Base-by-base conservation (phyloP, 129 eudicot species). In the Flaveria brownii region DNA sequence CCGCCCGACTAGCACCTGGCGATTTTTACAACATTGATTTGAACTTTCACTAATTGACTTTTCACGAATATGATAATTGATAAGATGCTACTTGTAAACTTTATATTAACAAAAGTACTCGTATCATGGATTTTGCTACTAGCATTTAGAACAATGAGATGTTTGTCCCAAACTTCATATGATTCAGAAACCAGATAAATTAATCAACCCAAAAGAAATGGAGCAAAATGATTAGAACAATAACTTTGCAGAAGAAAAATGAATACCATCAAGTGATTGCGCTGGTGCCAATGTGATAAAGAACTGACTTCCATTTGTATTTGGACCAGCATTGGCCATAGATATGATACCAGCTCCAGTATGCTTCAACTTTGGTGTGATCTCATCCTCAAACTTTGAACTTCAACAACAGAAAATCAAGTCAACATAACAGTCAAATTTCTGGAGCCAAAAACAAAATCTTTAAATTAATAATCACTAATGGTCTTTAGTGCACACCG, bases 251-350 rank as follows among this genome's bases (percentile, higher is more conserved):
- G 20, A 77, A 22, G 22, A 30, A 23, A 46, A 2, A 67, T 1
- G 7, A 66, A 16, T 74, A 94, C 99, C 97, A 73, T 94, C 99
- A 26, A 94, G 90, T 17, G 99, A 86, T 23, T 84, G 97, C n/a
- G 96, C 86, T 11, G 99, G 99, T 79, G 97, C 97, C 86, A 91
- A 80, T 55, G 99, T 94, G 68, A 91, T 87, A 30, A 94, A 94
- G 80, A 94, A 94, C 80, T 94, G 99, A 81, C 97, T 94, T 71
- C 99, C 99, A 73, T 94, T 94, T 51, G 97, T 94, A 83, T 94
- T 87, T 47, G 99, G 97, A 82, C 99, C 99, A 77, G 97, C 99
- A 89, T 94, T 94, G 47, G 99, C 99, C 99, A 94, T 94, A 78
- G 97, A 94, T 77, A 94, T 36, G 80, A 94, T 91, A 64, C 99